Evolutionary conservation across 1,284 basidiomycete species (phyloP).

Genomic region (Malassezia brasiliensis): DNA sequence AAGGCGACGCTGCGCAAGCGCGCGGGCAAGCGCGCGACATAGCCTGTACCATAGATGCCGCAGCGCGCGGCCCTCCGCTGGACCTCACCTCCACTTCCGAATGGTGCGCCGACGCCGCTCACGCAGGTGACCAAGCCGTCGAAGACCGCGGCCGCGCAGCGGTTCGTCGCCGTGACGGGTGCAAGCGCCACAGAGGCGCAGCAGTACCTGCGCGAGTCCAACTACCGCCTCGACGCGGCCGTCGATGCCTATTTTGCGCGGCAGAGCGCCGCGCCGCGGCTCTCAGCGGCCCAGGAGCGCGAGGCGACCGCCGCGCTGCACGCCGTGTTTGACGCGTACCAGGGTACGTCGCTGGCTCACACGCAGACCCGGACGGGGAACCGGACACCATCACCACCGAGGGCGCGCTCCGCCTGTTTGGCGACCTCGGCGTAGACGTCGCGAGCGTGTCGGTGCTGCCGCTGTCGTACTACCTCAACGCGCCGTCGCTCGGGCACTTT

Average conservation of each 20-base stretch:
- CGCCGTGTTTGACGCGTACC: constrained; percentile 63
- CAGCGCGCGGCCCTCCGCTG: neutral
- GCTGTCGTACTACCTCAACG: constrained; percentile 41
- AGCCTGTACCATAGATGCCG: neutral
- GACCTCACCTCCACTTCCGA: neutral
- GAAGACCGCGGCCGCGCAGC: neutral
- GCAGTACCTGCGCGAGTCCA: constrained; percentile 1
- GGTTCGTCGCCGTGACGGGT: constrained; percentile 6
- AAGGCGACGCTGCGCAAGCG: constrained; percentile 52
- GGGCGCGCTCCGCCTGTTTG: constrained; percentile 35
- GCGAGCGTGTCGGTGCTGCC: constrained; percentile 41
- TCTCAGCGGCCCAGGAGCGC: constrained; percentile 21
- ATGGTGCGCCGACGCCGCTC: neutral
- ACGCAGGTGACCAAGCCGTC: constrained; percentile 10
- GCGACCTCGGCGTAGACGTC: constrained; percentile 32
- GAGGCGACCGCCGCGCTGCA: constrained; percentile 52
- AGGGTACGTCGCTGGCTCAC: neutral
- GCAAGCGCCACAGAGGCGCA: constrained; percentile 7
- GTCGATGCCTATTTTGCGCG: constrained; percentile 6
- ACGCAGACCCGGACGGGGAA: constrained; percentile 20
- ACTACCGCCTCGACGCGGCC: constrained; percentile 10
- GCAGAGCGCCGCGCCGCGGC: neutral
- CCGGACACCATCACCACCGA: constrained; percentile 33
- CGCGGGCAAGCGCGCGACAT: constrained; percentile 20
- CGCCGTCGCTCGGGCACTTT: constrained; percentile 38